These are phyloP conservation scores for Hypoxylon sp. DNA, from an alignment of 2,329 filamentous ascomycete genomes.

Conservation along the genomic window DNA sequence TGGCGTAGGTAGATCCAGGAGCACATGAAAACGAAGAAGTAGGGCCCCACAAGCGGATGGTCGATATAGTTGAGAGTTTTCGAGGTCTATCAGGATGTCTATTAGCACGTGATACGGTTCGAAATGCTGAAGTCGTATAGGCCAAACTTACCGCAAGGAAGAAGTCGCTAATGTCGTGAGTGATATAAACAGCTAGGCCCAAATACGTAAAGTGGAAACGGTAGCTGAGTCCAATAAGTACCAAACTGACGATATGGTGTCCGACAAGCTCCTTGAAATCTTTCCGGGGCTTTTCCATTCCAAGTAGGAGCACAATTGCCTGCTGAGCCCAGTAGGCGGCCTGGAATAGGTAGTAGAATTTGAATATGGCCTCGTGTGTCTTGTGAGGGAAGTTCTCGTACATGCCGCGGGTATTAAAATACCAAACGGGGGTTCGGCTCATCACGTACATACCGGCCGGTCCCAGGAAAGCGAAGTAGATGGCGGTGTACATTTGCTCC, in stretches of 20 bases:
- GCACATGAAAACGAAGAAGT: constrained; percentile 85
- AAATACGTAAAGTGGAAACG: constrained; percentile 98
- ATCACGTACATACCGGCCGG: constrained; percentile 92
- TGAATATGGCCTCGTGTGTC: constrained; percentile 84
- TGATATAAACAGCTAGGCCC: constrained; percentile 92
- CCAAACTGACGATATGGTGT: constrained; percentile 90
- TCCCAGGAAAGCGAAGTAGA: constrained; percentile 88
- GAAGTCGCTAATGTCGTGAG: constrained; percentile 94
- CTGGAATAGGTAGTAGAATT: constrained; percentile 96
- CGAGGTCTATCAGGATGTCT: constrained; percentile 73
- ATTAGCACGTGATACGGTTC: constrained; percentile 38
- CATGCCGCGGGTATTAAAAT: constrained; percentile 93
- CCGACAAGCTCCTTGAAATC: constrained; percentile 94
- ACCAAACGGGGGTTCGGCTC: constrained; percentile 92
- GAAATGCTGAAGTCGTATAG: background rate
- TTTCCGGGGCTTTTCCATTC: constrained; percentile 93
- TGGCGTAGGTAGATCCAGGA: constrained; percentile 94
- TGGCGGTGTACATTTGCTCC: constrained; percentile 94
- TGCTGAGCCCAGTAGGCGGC: constrained; percentile 97
- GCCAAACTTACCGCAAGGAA: constrained; percentile 83
- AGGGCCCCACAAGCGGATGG: constrained; percentile 81
- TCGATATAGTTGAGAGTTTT: constrained; percentile 95
- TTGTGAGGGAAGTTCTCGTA: constrained; percentile 90
- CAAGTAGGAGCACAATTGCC: constrained; percentile 86
- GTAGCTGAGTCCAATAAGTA: constrained; percentile 88